These are phyloP conservation scores for Rugonectria rugulosa DNA, from an alignment of 2,329 filamentous ascomycete genomes.

Conservation along the genomic window DNA sequence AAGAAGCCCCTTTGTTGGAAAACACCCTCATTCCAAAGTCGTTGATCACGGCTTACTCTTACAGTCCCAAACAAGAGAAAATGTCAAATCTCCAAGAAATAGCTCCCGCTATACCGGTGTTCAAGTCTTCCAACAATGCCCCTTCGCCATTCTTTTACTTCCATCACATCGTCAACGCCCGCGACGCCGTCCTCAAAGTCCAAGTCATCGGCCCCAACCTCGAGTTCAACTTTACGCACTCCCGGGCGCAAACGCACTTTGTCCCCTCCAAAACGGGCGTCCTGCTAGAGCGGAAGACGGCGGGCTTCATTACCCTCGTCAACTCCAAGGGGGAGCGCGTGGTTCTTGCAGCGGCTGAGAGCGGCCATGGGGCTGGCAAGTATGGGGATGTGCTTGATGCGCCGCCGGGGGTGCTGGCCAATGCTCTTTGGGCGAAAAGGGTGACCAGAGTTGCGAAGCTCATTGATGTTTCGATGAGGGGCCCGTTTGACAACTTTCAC, in stretches of 20 bases:
- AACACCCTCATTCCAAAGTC: neutral
- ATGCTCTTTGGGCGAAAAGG: slow-evolving; percentile 42
- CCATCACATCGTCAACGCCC: slow-evolving; percentile 40
- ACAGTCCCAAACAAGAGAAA: neutral
- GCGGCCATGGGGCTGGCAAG: slow-evolving; percentile 42
- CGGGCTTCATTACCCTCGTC: slow-evolving; percentile 43
- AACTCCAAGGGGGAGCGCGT: slow-evolving; percentile 24
- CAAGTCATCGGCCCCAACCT: slow-evolving; percentile 45
- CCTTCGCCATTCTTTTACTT: slow-evolving; percentile 39
- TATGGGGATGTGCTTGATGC: slow-evolving; percentile 42
- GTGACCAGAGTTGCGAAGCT: slow-evolving; percentile 40
- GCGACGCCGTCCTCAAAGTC: slow-evolving; percentile 35
- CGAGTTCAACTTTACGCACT: slow-evolving; percentile 40
- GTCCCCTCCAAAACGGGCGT: slow-evolving; percentile 3
- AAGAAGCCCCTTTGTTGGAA: neutral
- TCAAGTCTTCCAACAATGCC: slow-evolving; percentile 32
- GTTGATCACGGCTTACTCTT: neutral
- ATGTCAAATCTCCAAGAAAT: slow-evolving; percentile 22
- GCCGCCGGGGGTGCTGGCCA: slow-evolving; percentile 35
- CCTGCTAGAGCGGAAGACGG: slow-evolving; percentile 40
- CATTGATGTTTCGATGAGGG: slow-evolving; percentile 40
- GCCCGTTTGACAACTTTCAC: slow-evolving; percentile 39
- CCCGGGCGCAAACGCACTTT: slow-evolving; percentile 22
- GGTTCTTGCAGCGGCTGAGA: slow-evolving; percentile 44
- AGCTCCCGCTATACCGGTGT: slow-evolving; percentile 21